phyloP scores from a whole-genome alignment of 306 rosid species.

The Pyrus betulifolia region DNA sequence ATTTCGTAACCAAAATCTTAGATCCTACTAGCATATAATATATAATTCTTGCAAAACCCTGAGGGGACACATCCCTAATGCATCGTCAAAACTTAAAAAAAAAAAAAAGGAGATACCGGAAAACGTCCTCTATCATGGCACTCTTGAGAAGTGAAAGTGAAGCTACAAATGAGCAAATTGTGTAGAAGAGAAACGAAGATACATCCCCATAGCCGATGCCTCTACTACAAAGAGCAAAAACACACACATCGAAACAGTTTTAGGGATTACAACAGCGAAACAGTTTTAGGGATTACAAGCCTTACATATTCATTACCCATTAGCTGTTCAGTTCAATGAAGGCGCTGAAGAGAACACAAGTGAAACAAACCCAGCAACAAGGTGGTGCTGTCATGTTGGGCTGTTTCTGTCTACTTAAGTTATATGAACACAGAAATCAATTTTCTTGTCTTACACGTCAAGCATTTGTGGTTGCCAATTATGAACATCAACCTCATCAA shows the following conservation, averaged over 20 bases:
- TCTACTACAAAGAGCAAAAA: neutral
- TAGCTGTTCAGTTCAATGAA: neutral
- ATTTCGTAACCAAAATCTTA: neutral
- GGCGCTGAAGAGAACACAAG: neutral
- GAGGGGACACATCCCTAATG: too few species aligned
- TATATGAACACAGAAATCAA: neutral
- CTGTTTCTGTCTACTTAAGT: conserved; percentile 9
- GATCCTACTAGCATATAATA: too few species aligned
- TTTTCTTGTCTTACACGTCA: conserved; percentile 18
- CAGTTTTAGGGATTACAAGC: neutral
- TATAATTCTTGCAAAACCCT: too few species aligned
- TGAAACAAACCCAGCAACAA: conserved; percentile 16
- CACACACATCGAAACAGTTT: neutral
- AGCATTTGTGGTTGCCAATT: conserved; percentile 1
- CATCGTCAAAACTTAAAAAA: neutral
- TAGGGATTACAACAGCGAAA: neutral
- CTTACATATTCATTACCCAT: conserved; percentile 6
- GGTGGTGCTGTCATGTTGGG: conserved; percentile 10
- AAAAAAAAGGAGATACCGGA: neutral
- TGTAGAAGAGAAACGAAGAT: neutral
- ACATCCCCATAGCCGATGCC: neutral
- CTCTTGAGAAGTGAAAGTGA: neutral
- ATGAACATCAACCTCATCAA: neutral
- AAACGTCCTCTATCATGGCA: neutral
- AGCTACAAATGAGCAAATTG: neutral